Percentiles rank a stretch among this genome's conserved stretches.
These are phyloP conservation scores for Haematococcus lacustris DNA, from an alignment of 139 green algal genomes.

Conservation along the genomic window DNA sequence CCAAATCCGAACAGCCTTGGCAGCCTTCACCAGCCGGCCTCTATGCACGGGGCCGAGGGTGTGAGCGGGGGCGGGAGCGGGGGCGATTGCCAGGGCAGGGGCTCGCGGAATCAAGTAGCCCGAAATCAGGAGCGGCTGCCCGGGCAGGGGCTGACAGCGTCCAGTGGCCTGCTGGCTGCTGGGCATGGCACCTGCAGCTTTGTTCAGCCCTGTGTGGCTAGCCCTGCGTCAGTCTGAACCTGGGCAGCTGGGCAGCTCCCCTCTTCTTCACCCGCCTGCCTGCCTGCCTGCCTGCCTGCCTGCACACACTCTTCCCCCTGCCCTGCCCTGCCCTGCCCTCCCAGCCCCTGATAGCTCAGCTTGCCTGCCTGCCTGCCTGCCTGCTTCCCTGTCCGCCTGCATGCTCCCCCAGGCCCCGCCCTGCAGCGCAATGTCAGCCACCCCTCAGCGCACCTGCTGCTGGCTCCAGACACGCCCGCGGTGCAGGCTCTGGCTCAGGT, in stretches of 20 bases:
- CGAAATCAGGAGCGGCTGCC: not conserved
- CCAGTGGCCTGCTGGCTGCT: no score
- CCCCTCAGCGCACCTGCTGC: slow-evolving; percentile 30
- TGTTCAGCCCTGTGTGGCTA: no score
- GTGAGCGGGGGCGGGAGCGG: not conserved
- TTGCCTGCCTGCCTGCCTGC: no score
- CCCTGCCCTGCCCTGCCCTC: not conserved
- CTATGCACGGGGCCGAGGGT: not conserved
- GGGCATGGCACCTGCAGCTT: no score
- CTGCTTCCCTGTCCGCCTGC: not conserved
- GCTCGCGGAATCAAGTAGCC: not conserved
- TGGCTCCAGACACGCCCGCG: slow-evolving; percentile 41
- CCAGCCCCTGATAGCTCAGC: not conserved
- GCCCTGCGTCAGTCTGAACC: no score
- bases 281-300: not conserved
- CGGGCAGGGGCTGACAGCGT: no score
- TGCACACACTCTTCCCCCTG: not conserved
- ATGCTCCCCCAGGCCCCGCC: slow-evolving; percentile 39
- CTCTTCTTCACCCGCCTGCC: not conserved
- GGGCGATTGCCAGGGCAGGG: not conserved
- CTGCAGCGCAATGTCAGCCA: not conserved
- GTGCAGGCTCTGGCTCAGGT: slow-evolving; percentile 14
- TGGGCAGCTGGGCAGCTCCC: not conserved
- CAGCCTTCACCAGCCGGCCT: not conserved
- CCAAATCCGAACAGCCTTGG: not conserved